A percentile compares a stretch with the other conserved stretches of the same genome.
Conservation (phyloP, 768 basidiomycete genomes). For the Pholiota molesta region DNA sequence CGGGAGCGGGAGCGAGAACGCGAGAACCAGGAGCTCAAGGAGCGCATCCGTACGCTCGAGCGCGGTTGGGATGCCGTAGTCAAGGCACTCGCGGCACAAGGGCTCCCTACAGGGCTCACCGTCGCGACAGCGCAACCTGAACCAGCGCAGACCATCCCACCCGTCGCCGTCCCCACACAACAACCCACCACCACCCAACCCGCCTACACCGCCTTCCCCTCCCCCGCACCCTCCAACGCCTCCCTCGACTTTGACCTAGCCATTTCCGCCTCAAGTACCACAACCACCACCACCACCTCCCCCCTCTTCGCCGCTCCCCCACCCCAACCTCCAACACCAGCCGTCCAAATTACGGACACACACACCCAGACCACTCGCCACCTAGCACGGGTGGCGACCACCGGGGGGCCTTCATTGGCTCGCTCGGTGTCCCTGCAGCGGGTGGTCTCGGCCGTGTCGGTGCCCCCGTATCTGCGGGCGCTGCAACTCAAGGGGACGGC, state of each 20-base stretch:
- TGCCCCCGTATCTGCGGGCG: no score
- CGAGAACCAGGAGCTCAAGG: slow-evolving; percentile 78
- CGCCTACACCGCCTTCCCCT: slow-evolving; percentile 34
- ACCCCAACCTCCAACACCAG: slow-evolving; percentile 62
- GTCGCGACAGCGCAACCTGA: slow-evolving; percentile 34
- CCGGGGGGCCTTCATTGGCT: slow-evolving; percentile 49
- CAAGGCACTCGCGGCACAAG: slow-evolving; percentile 72
- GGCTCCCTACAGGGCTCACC: slow-evolving; percentile 54
- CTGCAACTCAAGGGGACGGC: slow-evolving; percentile 16
- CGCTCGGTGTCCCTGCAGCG: slow-evolving; percentile 89
- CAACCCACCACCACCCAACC: slow-evolving; percentile 19
- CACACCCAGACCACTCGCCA: slow-evolving; percentile 83
- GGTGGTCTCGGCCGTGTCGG: slow-evolving; percentile 67
- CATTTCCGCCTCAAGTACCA: slow-evolving; percentile 6
- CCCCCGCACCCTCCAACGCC: slow-evolving; percentile 46
- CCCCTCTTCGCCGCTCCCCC: slow-evolving; percentile 44
- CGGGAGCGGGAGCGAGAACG: slow-evolving; percentile 71
- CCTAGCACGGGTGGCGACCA: slow-evolving; percentile 97
- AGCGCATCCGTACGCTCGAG: slow-evolving; percentile 79
- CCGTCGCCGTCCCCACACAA: slow-evolving; percentile 31
- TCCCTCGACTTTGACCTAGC: slow-evolving; percentile 35
- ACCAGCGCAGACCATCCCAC: slow-evolving; percentile 25
- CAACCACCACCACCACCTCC: no score
- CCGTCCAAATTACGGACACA: slow-evolving; percentile 56
- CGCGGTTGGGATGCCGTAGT: slow-evolving; percentile 82